Base-by-base conservation (phyloP, 345 rosid species). In the Lepidium aucheri region DNA sequence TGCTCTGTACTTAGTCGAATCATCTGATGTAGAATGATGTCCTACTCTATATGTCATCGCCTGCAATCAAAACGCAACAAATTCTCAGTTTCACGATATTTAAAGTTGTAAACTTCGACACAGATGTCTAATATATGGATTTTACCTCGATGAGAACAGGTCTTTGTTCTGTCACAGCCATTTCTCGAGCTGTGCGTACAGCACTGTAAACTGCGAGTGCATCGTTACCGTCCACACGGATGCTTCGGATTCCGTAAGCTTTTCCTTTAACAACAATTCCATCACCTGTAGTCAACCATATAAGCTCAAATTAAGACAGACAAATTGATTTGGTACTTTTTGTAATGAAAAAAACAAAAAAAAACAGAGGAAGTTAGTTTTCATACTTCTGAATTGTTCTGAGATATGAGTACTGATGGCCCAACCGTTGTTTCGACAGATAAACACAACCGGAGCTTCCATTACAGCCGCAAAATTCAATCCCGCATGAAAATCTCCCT, bases 401-500 rank as follows among this genome's bases (percentile, higher is more conserved):
- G 83, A 78, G 50, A 79, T 59, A 18, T 78, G 81, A 39, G 96
- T 90, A 52, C 96, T 90, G 57, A 90, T 90, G 13, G 96, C 97
- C 91, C 94, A 90, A 63, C 97, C 94, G 53, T 87, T 90, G 83
- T 90, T 90, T 5, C 97, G 83, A 58, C 97, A 90, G 54, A 90
- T 58, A 55, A 87, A 87, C 45, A 90, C 65, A 0, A 90, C 85
- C 0, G 97, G 97, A 38, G 91, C 84, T 63, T 85, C 90, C 81
- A 71, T 56, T 1, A 90, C 97, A 3, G 97, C 94, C 50, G 91
- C 97, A n/a, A 87, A 90, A 77, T 90, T 90, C 78, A 90, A 43
- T 24, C 82, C 89, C 9, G 97, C 97, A 60, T 90, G 97, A 70
- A 90, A 90, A 76, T 90, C 94, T 54, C 97, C 97, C 96, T 86